These are phyloP conservation scores for Colletotrichum tabaci DNA, from an alignment of 2,329 filamentous ascomycete genomes.

Conservation along the genomic window DNA sequence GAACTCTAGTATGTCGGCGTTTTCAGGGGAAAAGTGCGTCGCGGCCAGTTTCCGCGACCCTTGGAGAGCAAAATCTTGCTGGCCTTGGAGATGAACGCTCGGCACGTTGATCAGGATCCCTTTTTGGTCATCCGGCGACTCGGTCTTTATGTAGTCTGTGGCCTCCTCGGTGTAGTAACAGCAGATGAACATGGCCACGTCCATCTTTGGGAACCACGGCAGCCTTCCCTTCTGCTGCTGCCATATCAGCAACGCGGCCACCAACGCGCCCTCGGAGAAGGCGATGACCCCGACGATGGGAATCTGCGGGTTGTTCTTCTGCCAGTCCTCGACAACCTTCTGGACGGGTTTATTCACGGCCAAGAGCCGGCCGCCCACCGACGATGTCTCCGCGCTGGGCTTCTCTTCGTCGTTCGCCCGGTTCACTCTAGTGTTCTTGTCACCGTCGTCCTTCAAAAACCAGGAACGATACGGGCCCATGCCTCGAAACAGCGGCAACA, in stretches of 20 bases:
- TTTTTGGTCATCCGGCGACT: background rate
- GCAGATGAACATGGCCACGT: background rate
- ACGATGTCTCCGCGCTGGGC: too few species aligned
- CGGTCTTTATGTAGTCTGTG: background rate
- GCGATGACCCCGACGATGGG: background rate
- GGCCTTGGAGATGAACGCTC: background rate
- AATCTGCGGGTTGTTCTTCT: background rate
- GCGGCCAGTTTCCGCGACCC: background rate
- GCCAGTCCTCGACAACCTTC: background rate
- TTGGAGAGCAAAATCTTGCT: background rate
- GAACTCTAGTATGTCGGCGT: slow-evolving; percentile 1
- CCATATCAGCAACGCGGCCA: background rate
- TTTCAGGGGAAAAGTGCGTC: background rate
- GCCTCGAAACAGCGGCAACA: background rate
- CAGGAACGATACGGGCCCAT: background rate
- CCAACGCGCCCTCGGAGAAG: slow-evolving; percentile 13
- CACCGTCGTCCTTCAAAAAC: background rate
- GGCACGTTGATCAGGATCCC: background rate
- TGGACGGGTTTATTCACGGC: background rate
- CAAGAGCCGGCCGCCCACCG: background rate
- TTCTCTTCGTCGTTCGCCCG: background rate
- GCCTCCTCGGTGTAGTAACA: slow-evolving; percentile 1
- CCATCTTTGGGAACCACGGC: background rate
- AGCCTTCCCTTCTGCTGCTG: slow-evolving; percentile 3
- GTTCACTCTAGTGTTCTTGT: too few species aligned